Evolutionary conservation across 2,329 filamentous ascomycete species (phyloP), one percentile per base, ranked within the genome.

Genomic region (Leptographium procerum): DNA sequence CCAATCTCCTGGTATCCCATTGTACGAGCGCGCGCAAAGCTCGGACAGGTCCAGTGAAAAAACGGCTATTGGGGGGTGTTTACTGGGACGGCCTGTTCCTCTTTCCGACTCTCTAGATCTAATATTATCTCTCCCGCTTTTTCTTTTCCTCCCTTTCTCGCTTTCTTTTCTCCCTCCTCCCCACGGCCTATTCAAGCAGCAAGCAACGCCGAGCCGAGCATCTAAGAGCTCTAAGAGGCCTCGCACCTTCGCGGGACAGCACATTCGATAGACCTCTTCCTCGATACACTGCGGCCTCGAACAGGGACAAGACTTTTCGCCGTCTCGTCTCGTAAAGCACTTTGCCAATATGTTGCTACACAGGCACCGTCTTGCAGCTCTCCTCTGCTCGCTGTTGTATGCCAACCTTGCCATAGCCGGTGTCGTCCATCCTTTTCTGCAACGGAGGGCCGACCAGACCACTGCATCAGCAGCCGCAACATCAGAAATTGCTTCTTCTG

Each of bases 331-430:
- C 11, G 5, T n/a, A n/a, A n/a, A n/a, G n/a, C n/a, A n/a, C 36
- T n/a, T 11, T 31, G 31, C 45, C n/a, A 57, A 16, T 22, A 65
- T 65, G 63, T 33, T 61, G 43, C 50, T 52, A 8, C 52, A 40
- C 16, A 31, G 56, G n/a, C 45, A 48, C 56, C 61, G 54, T 36
- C 29, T 62, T 4, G 53, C 57, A 55, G 63, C 61, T 26, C 51
- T 62, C 34, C 47, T 57, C 24, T 64, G 61, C 57, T 48, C 64
- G 13, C 47, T 61, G 36, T 57, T 64, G 2, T 65, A 33, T 36
- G 56, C 56, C 24, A 56, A 65, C 52, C 19, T 62, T 29, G 62
- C 48, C n/a, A 22, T 57, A 8, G 64, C 64, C 13, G 62, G 58
- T 16, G 56, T 59, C 13, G 59, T 61, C 31, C 33, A 61, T n/a